Conservation (phyloP, 139 green algal genomes). For the Picochlorum costavermella region DNA sequence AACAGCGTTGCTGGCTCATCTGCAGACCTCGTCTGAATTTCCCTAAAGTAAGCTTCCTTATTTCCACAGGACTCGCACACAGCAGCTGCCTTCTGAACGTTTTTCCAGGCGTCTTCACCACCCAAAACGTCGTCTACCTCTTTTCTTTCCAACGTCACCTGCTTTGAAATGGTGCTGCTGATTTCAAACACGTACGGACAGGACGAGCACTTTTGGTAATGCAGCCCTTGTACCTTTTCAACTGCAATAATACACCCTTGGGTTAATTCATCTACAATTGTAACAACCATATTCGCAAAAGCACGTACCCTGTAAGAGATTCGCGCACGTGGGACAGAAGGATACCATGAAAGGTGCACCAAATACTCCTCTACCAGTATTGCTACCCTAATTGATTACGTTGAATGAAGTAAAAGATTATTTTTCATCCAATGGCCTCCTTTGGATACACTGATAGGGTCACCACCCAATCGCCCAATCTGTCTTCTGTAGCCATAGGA, state of each 20-base stretch:
- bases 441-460: no score
- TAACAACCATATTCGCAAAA: not conserved
- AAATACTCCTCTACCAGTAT: not conserved
- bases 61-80: constrained; percentile 71
- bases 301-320: constrained; percentile 66
- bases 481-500: no score
- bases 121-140: constrained; percentile 85
- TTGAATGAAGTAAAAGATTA: not conserved
- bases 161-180: constrained; percentile 57
- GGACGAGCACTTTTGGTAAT: constrained; percentile 67
- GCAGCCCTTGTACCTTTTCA: constrained; percentile 46
- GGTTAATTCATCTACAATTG: not conserved
- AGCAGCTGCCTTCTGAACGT: constrained; percentile 72
- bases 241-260: constrained; percentile 34
- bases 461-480: no score
- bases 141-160: constrained; percentile 54
- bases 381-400: not conserved
- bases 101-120: constrained; percentile 81
- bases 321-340: constrained; percentile 82
- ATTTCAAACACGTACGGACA: constrained; percentile 83
- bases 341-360: constrained; percentile 16
- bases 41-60: constrained; percentile 79
- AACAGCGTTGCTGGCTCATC: constrained; percentile 92
- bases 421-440: no score
- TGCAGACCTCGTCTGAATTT: constrained; percentile 87